Evolutionary conservation across 768 basidiomycete species (phyloP), one percentile per base, ranked within the genome.

Genomic region (Suillus occidentalis): DNA sequence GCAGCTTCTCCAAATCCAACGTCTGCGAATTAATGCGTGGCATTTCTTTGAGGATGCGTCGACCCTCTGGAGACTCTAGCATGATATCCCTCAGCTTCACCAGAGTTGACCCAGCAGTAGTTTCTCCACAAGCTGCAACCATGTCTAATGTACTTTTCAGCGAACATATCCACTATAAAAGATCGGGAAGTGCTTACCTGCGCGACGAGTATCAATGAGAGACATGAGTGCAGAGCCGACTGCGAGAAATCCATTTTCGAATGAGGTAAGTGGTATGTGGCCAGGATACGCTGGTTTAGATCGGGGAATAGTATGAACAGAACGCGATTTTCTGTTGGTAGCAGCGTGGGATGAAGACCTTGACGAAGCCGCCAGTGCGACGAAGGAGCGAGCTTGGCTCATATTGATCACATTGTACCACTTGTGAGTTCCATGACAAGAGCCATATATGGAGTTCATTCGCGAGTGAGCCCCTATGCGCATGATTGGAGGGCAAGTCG

Each of bases 111-210:
- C 92, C 90, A 7, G 95, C 92, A 1, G 97, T 95, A 1, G 94
- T 94, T 77, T 98, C 97, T 28, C 94, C 94, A 10, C 98, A 84
- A 6, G 94, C 91, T 13, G 97, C 96, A 49, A 99, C 86, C 90
- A 99, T 94, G 76, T 99, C 96, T 98, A 67, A 13, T 16, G n/a
- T 60, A 60, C 36, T 45, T 28, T 22, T n/a, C 13, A 39, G 53
- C 36, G 45, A 45, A 31, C 12, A 34, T 18, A 13, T 9, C 6
- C 25, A 40, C 52, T 14, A 39, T 25, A 40, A 56, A 45, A 55
- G 20, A 61, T 25, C 36, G 47, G 4, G 36, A 55, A 42, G 49
- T 16, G 75, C 89, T 74, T 71, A 94, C 96, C 97, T 67, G 89
- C 94, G 73, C 97, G 82, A 37, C 87, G 82, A 31, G 96, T 94